Base-by-base conservation (phyloP, 495 filamentous ascomycete genomes). In the Penicillium mononematosum region DNA sequence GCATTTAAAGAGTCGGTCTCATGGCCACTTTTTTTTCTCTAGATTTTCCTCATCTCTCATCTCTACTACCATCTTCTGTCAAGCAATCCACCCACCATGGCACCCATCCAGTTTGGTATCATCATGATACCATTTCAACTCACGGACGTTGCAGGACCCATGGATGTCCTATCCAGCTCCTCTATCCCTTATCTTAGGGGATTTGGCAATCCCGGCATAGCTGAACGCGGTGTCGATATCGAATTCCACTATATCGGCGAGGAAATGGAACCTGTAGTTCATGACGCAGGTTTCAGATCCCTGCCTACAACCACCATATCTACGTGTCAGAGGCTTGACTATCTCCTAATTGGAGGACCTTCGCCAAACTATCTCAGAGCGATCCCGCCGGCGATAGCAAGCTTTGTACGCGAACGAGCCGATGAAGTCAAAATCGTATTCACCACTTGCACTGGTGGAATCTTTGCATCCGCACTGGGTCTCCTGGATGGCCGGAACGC, bases 201-300 rank as follows among this genome's bases (percentile, higher is more conserved):
- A 16, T n/a, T 27, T 7, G 22, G 44, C 44, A 22, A 16, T 16
- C 44, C 22, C 17, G 19, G 25, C 22, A 3, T 45, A 12, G 44
- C 44, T 25, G 19, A 45, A 8, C 44, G 22, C 8, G 44, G 44
- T 2, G 8, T 45, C 14, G 44, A 45, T 16, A 45, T 45, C 20
- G 19, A 45, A 27, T 45, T 45, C 12, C 44, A 45, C 44, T 45
- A 45, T 25, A 25, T 45, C 44, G 44, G 44, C 5, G 44, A 45
- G 17, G 22, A n/a, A 27, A 22, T 38, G 34, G 14, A 38, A 16
- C 14, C 24, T 45, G 44, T 45, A 14, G 5, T 7, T 2, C 44
- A 45, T n/a, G 2, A 14, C 10, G 2, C 17, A 16, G 44, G 44
- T 24, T 45, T n/a, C 22, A 45, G 27, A 45, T 45, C 44, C 5